Conservation (phyloP, 2,329 filamentous ascomycete genomes). For the Colletotrichum sp. region DNA sequence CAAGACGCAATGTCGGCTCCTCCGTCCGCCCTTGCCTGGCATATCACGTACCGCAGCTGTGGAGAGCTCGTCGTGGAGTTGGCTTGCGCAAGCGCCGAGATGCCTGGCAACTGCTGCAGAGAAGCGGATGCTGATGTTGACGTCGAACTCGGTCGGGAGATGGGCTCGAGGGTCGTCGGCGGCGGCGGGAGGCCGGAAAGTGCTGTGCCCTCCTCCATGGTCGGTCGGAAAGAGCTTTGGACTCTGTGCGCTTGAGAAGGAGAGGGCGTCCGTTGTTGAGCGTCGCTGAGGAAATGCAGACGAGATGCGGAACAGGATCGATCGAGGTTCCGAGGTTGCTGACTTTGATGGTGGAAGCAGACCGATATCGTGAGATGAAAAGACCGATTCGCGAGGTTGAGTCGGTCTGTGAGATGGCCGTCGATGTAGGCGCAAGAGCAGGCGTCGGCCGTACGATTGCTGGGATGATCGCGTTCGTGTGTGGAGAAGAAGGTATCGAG, state of each 20-base stretch:
- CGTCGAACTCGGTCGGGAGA: conserved; percentile 55
- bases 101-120: conserved; percentile 50
- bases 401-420: not conserved
- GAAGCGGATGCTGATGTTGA: conserved; percentile 44
- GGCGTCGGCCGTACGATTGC: not conserved
- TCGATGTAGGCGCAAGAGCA: not conserved
- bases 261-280: not conserved
- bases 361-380: not conserved
- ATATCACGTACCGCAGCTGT: conserved; percentile 49
- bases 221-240: conserved; percentile 17
- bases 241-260: not conserved
- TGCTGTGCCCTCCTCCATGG: conserved; percentile 51
- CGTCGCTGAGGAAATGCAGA: not conserved
- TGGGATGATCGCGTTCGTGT: not conserved
- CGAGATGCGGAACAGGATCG: not conserved
- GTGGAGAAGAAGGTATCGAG: not conserved
- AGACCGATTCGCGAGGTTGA: not conserved
- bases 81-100: conserved; percentile 49
- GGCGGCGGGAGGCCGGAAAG: conserved; percentile 21
- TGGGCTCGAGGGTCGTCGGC: conserved; percentile 41
- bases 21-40: not conserved
- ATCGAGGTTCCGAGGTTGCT: not conserved
- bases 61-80: conserved; percentile 45
- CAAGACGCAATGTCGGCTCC: not conserved
- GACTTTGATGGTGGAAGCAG: not conserved